Evolutionary conservation across 495 filamentous ascomycete genomes (phyloP).

Genomic region (Aspergillus olivimuriae): DNA sequence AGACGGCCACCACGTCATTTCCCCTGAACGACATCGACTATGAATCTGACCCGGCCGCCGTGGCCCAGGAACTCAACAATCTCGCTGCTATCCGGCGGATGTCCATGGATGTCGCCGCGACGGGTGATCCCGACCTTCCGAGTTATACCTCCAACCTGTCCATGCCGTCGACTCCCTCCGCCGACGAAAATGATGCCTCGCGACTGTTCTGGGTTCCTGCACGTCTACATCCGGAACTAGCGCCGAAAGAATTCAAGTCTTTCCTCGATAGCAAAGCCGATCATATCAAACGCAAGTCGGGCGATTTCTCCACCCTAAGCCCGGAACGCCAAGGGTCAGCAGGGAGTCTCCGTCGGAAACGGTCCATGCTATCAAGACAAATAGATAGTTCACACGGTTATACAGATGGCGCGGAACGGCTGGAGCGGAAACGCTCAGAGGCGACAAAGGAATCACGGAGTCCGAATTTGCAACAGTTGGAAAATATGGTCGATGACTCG

Average conservation of each 20-base stretch:
- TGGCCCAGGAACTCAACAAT: conserved; percentile 93
- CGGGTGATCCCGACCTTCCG: conserved; percentile 89
- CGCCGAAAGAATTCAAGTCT: conserved; percentile 92
- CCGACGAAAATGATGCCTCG: conserved; percentile 81
- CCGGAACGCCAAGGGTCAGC: conserved; percentile 54
- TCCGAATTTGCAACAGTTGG: conserved; percentile 61
- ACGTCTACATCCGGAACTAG: conserved; percentile 87
- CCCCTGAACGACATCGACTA: conserved; percentile 90
- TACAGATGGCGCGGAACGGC: conserved; percentile 78
- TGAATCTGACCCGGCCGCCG: conserved; percentile 80
- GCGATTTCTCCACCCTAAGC: conserved; percentile 59
- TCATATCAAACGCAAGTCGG: conserved; percentile 77
- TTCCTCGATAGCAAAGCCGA: conserved; percentile 92
- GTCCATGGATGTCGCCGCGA: conserved; percentile 94
- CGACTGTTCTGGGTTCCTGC: conserved; percentile 95
- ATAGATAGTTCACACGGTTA: conserved; percentile 74
- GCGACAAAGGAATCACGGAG: conserved; percentile 50
- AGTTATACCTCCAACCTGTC: conserved; percentile 62
- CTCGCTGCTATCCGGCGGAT: conserved; percentile 90
- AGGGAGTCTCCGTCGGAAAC: conserved; percentile 71
- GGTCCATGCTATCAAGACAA: conserved; percentile 91
- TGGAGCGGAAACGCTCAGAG: conserved; percentile 69
- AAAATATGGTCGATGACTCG: conserved; percentile 76
- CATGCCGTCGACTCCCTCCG: conserved; percentile 61
- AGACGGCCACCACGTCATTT: conserved; percentile 69